Evolutionary conservation across 148 eudicot genomes (phyloP), one percentile per base, ranked within the genome.

Genomic region (Tetragonia tetragonoides): DNA sequence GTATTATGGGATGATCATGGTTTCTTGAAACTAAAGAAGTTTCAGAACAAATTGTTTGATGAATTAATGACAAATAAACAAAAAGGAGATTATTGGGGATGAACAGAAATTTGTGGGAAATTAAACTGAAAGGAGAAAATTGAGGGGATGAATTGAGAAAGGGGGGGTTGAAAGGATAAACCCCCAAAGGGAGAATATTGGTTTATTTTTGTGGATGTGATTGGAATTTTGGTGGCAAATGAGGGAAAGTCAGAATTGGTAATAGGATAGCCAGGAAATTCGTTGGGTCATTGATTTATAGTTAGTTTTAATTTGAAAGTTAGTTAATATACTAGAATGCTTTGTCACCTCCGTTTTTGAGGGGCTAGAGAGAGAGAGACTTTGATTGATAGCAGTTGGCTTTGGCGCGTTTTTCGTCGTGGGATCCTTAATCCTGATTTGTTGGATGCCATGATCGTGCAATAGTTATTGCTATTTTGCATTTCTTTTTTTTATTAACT

Each of bases 401-500:
- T 56, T n/a, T 77, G 66, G 37, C 72, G 76, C 46, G 68, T 70
- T 23, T 62, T 75, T 73, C 20, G 75, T 64, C 72, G 81, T 82
- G 76, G 60, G 34, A 42, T 7, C 56, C 76, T 78, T 24, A 11
- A 16, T 51, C 11, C 5, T 7, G 28, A 1, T 46, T 70, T 69
- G 67, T 76, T 81, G 83, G 66, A 21, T 18, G 44, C 71, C 83
- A 75, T 81, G 28, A 81, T 74, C 62, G 8, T 57, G 12, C 47
- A 59, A 66, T 16, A 17, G 42, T 59, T 70, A 20, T 79, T 65
- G 73, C 38, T 51, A 51, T 44, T 41, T 38, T 8, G 9, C 18
- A 7, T 42, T 7, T 23, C 0, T 12, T 7, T 64, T 7, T 1
- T 64, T 1, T 64, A 23, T 3, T 16, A 3, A 2, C 24, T 34